Base-by-base conservation (phyloP, 2,329 filamentous ascomycete species). In the Endothia cerciana region DNA sequence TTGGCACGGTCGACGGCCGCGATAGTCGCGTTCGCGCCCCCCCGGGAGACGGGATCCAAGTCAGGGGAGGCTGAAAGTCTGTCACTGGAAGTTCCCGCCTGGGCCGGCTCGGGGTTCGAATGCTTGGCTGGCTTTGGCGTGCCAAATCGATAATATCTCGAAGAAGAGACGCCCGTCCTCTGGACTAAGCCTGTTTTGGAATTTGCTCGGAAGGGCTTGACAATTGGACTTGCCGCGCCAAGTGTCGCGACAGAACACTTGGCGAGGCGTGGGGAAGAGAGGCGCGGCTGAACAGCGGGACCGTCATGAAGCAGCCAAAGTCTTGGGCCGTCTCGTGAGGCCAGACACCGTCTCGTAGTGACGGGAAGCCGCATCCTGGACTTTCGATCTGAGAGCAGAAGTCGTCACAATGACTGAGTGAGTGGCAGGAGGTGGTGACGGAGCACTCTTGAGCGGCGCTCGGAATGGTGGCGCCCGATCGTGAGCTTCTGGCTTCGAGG, bases 1-100 rank as follows among this genome's bases (percentile, higher is more conserved):
- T 74, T 76, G 67, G 80, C 79, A 47, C 78, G 79, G 66, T 80
- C 76, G 40, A 82, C 80, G 19, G 80, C 74, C 47, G 73, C 72
- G 38, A 77, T 76, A 47, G 30, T 19, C 28, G 33, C 74, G 65
- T 79, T 77, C 57, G 75, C 45, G 25, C 28, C 36, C 55, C 58
- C 60, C n/a, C 19, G 51, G 38, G 56, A 45, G 17, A 19, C 28
- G 11, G 36, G 22, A 28, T 30, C 45, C 30, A 36, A 45, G 38
- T n/a, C 40, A 43, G 60, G 43, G 59, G 47, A 25, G 41, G 40
- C 28, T 8, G 36, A 40, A 28, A 22, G 8, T 33, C 55, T 51
- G 19, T 56, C 53, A 33, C 25, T 41, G 51, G 53, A 60, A n/a
- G 51, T 19, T 38, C 55, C 59, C 53, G 53, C 33, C 22, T 62